These are phyloP conservation scores for Tremellales sp. DNA, from an alignment of 1,284 basidiomycete species.

Conservation along the genomic window DNA sequence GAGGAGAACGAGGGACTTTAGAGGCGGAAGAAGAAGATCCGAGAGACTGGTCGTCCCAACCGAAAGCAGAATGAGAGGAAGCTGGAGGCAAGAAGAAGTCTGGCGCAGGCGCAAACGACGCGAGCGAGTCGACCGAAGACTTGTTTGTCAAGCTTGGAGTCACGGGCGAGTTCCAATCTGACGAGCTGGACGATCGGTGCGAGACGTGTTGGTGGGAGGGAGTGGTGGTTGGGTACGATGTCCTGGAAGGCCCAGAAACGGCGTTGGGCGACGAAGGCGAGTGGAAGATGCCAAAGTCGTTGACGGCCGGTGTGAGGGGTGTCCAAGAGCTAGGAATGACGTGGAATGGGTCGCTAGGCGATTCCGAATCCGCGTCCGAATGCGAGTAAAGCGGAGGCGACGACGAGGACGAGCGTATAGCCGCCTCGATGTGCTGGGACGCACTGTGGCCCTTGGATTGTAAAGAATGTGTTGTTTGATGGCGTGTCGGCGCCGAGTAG, in stretches of 20 bases:
- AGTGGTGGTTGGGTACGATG: slow-evolving; percentile 4
- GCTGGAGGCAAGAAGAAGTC: slow-evolving; percentile 12
- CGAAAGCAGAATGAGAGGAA: slow-evolving; percentile 11
- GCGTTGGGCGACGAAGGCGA: slow-evolving; percentile 19
- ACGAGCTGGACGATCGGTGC: slow-evolving; percentile 10
- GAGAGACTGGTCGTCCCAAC: slow-evolving; percentile 27
- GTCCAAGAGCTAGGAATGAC: slow-evolving; percentile 16
- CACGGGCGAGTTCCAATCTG: slow-evolving; percentile 24
- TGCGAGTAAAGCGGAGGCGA: neutral
- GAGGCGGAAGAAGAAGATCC: slow-evolving; percentile 13
- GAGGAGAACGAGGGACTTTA: slow-evolving; percentile 17
- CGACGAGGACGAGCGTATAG: no score
- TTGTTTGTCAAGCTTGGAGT: slow-evolving; percentile 20
- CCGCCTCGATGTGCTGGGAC: no score
- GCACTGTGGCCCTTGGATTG: no score
- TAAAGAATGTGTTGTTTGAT: neutral
- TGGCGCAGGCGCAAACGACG: slow-evolving; percentile 8
- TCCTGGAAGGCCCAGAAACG: slow-evolving; percentile 7
- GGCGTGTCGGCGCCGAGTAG: no score
- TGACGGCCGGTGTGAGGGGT: slow-evolving; percentile 16
- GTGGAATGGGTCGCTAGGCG: slow-evolving; percentile 14
- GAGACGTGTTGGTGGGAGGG: neutral
- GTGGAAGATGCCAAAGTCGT: slow-evolving; percentile 31
- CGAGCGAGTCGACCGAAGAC: slow-evolving; percentile 16
- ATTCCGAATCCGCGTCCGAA: slow-evolving; percentile 10